A percentile compares a stretch with the other conserved stretches of the same genome.
These are phyloP conservation scores for Sarcodon sp. DNA, from an alignment of 768 basidiomycete species.

Conservation along the genomic window DNA sequence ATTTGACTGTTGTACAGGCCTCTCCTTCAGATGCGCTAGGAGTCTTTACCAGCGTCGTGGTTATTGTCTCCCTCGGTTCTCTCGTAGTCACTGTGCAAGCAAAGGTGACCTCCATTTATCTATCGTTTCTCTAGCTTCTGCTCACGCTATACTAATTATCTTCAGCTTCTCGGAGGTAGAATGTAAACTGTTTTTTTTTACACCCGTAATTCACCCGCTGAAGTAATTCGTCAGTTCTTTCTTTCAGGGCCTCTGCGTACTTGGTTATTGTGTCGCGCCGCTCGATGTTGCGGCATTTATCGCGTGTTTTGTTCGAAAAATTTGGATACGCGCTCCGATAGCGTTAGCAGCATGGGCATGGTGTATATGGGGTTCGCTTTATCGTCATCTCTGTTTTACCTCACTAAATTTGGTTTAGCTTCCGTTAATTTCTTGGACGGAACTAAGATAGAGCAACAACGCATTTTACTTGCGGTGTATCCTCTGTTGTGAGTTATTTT, in stretches of 20 bases:
- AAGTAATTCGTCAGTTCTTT: constrained; percentile 47
- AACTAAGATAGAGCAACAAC: constrained; percentile 83
- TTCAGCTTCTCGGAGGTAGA: constrained; percentile 65
- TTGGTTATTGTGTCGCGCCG: constrained; percentile 93
- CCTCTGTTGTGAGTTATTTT: constrained; percentile 67
- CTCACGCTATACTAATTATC: not conserved
- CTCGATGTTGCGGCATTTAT: constrained; percentile 84
- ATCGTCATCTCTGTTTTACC: not conserved
- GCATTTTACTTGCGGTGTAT: constrained; percentile 88
- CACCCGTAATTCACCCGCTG: not conserved
- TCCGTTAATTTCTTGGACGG: constrained; percentile 94
- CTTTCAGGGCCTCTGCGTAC: constrained; percentile 90
- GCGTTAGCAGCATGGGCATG: constrained; percentile 85
- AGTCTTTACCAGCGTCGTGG: constrained; percentile 90
- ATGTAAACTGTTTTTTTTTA: constrained; percentile 40
- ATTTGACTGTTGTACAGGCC: constrained; percentile 34
- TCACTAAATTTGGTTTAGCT: constrained; percentile 29
- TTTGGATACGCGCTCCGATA: constrained; percentile 81
- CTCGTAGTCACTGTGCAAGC: constrained; percentile 92
- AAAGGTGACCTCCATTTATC: constrained; percentile 40
- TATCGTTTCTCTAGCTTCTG: not conserved
- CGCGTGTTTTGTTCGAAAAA: constrained; percentile 70
- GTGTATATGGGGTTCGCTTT: constrained; percentile 88
- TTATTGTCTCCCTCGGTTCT: constrained; percentile 84
- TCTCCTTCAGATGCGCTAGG: constrained; percentile 72